Conservation (phyloP, 352 stramenopile genomes). For the Hyaloperonospora arabidopsidis region DNA sequence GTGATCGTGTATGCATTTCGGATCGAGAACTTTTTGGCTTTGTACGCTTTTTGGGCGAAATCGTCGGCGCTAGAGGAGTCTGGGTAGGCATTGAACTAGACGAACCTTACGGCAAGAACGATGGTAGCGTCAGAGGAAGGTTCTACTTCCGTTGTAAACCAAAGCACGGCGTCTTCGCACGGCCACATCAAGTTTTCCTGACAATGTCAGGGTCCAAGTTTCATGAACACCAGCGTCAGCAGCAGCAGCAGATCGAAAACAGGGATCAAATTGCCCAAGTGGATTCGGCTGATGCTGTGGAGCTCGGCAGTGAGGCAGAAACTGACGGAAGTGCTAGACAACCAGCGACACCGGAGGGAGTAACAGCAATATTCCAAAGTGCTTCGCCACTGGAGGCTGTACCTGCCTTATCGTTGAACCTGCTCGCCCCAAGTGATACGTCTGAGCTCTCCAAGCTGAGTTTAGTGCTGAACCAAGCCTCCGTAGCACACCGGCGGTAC, state of each 20-base stretch:
- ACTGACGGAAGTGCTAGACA: constrained; percentile 21
- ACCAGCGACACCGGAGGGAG: constrained; percentile 14
- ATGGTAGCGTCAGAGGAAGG: constrained; percentile 71
- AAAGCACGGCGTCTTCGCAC: constrained; percentile 75
- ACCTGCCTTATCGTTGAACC: constrained; percentile 11
- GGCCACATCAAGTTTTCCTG: constrained; percentile 67
- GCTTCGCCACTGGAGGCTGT: constrained; percentile 22
- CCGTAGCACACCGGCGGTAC: constrained; percentile 63
- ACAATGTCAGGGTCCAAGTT: constrained; percentile 54
- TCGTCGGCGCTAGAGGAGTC: constrained; percentile 54
- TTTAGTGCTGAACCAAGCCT: constrained; percentile 49
- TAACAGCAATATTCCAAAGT: constrained; percentile 13
- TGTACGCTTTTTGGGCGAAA: constrained; percentile 69
- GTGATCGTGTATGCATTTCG: constrained; percentile 76
- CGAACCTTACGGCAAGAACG: constrained; percentile 70
- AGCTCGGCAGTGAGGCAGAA: constrained; percentile 20
- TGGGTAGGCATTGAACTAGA: constrained; percentile 80
- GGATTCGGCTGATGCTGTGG: constrained; percentile 22
- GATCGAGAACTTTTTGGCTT: constrained; percentile 80
- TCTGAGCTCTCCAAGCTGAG: constrained; percentile 53
- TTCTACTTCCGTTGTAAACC: constrained; percentile 76
- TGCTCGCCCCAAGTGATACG: constrained; percentile 20
- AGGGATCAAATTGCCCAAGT: constrained; percentile 20
- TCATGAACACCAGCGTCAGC: constrained; percentile 40
- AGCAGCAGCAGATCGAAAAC: constrained; percentile 29